Evolutionary conservation across 176 grass and related monocot genomes (phyloP).

Genomic region (Avena eriantha): DNA sequence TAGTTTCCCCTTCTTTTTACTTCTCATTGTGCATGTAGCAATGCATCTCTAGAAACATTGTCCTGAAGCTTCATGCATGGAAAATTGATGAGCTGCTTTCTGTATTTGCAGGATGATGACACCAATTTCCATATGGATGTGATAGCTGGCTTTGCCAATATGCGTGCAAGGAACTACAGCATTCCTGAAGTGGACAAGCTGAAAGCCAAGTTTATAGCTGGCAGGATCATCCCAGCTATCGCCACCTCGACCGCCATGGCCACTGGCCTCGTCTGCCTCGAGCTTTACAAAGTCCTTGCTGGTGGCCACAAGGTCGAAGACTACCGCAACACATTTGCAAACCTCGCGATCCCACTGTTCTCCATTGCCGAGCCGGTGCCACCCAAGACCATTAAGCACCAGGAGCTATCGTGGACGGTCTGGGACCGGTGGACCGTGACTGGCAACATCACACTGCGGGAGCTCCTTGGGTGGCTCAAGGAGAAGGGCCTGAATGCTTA

Average conservation of each 20-base stretch:
- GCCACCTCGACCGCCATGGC: slow-evolving; percentile 81
- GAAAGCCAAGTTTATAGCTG: slow-evolving; percentile 90
- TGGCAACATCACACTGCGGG: slow-evolving; percentile 68
- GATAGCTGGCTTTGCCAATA: slow-evolving; percentile 88
- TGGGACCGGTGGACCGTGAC: slow-evolving; percentile 88
- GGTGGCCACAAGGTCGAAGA: slow-evolving; percentile 72
- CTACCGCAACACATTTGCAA: slow-evolving; percentile 89
- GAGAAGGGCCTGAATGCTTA: slow-evolving; percentile 78
- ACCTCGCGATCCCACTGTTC: slow-evolving; percentile 87
- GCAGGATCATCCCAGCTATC: slow-evolving; percentile 90
- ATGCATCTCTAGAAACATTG: slow-evolving; percentile 22
- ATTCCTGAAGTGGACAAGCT: slow-evolving; percentile 88
- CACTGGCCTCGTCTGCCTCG: slow-evolving; percentile 80
- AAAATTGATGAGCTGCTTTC: background rate
- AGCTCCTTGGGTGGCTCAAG: slow-evolving; percentile 81
- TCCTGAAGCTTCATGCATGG: background rate
- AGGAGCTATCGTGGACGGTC: slow-evolving; percentile 74
- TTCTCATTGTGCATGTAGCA: background rate
- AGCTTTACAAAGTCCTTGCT: slow-evolving; percentile 84
- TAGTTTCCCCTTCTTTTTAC: background rate
- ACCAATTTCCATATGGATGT: slow-evolving; percentile 93
- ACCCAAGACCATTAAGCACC: slow-evolving; percentile 66
- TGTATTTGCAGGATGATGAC: slow-evolving; percentile 76
- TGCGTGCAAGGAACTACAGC: slow-evolving; percentile 85
- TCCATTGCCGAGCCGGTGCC: slow-evolving; percentile 89